Percentiles rank a stretch among this genome's conserved stretches.
Evolutionary conservation across 1,284 basidiomycete genomes (phyloP).

Genomic region (Kalmanozyma brasiliensis): DNA sequence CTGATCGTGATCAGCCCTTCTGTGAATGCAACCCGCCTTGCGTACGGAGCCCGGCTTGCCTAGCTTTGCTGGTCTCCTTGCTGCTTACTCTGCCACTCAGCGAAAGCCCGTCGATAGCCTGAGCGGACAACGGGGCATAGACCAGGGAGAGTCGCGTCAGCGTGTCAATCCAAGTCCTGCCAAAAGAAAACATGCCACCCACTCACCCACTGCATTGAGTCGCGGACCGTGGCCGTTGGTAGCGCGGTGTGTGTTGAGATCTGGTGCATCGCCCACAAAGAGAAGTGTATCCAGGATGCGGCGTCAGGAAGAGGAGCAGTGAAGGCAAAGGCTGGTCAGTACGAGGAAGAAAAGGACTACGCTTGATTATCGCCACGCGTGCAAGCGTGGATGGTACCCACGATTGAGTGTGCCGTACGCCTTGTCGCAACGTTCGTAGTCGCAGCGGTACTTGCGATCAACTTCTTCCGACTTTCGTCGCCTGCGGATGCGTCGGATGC

Average conservation of each 20-base stretch:
- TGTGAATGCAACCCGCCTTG: not conserved
- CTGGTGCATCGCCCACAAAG: slow-evolving; percentile 5
- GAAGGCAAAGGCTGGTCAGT: not conserved
- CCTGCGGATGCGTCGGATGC: slow-evolving; percentile 41
- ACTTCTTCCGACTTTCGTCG: slow-evolving; percentile 71
- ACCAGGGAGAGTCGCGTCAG: too few species aligned
- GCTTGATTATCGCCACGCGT: slow-evolving; percentile 18
- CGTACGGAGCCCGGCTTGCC: too few species aligned
- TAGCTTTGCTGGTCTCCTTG: too few species aligned
- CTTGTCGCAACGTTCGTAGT: slow-evolving; percentile 83
- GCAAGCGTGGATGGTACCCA: slow-evolving; percentile 12
- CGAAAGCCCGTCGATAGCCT: slow-evolving; percentile 36
- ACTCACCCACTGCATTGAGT: slow-evolving; percentile 46
- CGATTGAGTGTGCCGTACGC: slow-evolving; percentile 85
- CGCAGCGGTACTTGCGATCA: slow-evolving; percentile 85
- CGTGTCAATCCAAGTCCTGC: too few species aligned
- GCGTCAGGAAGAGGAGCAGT: not conserved
- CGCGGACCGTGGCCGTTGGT: slow-evolving; percentile 43
- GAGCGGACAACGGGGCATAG: not conserved
- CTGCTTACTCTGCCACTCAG: slow-evolving; percentile 20
- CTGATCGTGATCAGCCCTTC: too few species aligned
- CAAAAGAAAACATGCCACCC: not conserved
- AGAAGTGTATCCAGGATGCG: too few species aligned
- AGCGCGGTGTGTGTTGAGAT: slow-evolving; percentile 48
- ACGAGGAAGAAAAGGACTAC: too few species aligned